These are phyloP conservation scores for Irpex sp. DNA, from an alignment of 1,284 basidiomycete genomes.

Conservation along the genomic window DNA sequence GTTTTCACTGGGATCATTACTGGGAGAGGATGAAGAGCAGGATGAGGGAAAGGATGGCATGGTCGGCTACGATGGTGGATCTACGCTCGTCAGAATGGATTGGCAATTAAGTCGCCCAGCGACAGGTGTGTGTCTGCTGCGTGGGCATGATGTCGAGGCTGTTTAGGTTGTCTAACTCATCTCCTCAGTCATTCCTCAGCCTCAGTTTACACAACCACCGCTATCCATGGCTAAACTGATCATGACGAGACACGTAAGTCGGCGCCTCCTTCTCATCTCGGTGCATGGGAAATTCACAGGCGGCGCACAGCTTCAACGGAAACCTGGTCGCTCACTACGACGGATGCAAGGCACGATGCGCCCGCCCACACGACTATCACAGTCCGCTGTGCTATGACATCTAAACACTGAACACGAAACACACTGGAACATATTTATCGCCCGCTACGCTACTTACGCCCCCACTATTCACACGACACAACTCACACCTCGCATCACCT, in stretches of 20 bases:
- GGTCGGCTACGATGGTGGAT: conserved; percentile 21
- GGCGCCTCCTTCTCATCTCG: not conserved
- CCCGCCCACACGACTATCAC: conserved; percentile 22
- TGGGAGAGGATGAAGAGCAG: conserved; percentile 25
- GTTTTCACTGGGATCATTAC: conserved; percentile 26
- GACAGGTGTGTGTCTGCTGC: conserved; percentile 16
- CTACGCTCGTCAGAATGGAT: conserved; percentile 27
- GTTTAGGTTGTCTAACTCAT: not conserved
- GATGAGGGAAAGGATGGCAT: conserved; percentile 13
- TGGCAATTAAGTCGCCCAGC: conserved; percentile 25
- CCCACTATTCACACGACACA: not conserved
- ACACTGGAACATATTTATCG: not conserved
- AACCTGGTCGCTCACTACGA: conserved; percentile 23
- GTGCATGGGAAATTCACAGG: not conserved
- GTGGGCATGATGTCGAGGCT: not conserved
- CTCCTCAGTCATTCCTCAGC: conserved; percentile 18
- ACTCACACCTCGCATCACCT: not conserved
- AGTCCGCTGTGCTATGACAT: conserved; percentile 14
- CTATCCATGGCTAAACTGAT: conserved; percentile 35
- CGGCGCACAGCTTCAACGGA: conserved; percentile 22
- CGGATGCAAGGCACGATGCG: conserved; percentile 23
- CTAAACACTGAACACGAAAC: not conserved
- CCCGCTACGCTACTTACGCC: not conserved
- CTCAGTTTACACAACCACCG: conserved; percentile 25
- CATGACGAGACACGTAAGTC: conserved; percentile 32